Base-by-base conservation (phyloP, 257 asterid species). In the Przewalskia tangutica region DNA sequence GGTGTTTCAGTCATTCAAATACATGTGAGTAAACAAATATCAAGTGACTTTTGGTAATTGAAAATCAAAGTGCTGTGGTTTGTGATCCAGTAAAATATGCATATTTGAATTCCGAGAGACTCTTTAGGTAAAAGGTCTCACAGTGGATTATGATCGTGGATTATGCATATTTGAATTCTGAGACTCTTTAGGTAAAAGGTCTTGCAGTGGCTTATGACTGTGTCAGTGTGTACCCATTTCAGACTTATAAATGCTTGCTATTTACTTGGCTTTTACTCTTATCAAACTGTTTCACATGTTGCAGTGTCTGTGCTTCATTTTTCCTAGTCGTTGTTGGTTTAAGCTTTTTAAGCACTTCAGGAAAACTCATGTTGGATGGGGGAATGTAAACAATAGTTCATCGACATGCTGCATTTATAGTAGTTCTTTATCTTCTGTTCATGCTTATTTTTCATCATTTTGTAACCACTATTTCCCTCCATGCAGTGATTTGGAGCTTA, bases 401-500 rank as follows among this genome's bases (percentile, higher is more conserved):
- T 16, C 16, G 50, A 50, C 80, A 75, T 71, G 62, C 44, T 27
- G 20, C 46, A 50, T 2, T 4, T 75, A 75, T 8, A 50, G 2
- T 73, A 46, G 59, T 12, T 46, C 78, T 12, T 71, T 71, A 46
- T 68, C 65, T 50, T 20, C 38, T 63, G 27, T 65, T 46, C 14
- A 46, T 62, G 58, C 58, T 80, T 53, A 62, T 44, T 56, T 48
- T 48, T 63, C 50, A 59, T 63, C 18, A 12, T 80, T 75, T 42
- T 42, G 40, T 79, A 60, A 64, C 42, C 71, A 58, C 13, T 42
- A 23, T 75, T 7, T 50, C 44, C 27, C 27, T 50, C 27, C 27
- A 54, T 84, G 86, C 95, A 96, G 99, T 85, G 99, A 96, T 14
- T 89, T 96, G 93, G 98, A 96, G 91, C 98, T 96, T 75, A 96